Conservation (phyloP, 768 basidiomycete species). For the Pulveroboletus sp. region DNA sequence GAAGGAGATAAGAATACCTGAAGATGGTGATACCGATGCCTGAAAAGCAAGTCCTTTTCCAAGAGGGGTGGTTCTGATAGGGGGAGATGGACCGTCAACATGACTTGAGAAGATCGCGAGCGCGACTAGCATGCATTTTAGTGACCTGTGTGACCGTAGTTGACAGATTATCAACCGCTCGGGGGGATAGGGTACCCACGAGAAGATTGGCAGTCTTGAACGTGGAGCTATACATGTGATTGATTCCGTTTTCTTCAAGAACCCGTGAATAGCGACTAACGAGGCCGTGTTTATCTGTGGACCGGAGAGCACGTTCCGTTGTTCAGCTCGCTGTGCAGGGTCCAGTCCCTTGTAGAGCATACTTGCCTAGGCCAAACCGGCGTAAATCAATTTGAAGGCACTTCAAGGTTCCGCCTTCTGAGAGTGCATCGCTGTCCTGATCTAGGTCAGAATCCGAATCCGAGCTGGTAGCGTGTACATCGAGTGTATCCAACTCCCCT, state of each 20-base stretch:
- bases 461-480: conserved; percentile 31
- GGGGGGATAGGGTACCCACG: conserved; percentile 35
- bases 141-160: conserved; percentile 40
- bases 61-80: not conserved
- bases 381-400: conserved; percentile 75
- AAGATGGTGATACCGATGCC: not conserved
- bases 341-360: not conserved
- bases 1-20: conserved; percentile 10
- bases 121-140: conserved; percentile 52
- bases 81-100: conserved; percentile 37
- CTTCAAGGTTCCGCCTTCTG: conserved; percentile 43
- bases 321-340: not conserved
- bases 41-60: conserved; percentile 1
- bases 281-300: conserved; percentile 68
- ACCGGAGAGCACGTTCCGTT: conserved; percentile 2
- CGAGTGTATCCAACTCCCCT: conserved; percentile 59
- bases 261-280: conserved; percentile 73
- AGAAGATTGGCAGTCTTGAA: conserved; percentile 77
- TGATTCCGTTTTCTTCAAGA: conserved; percentile 67
- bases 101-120: conserved; percentile 51
- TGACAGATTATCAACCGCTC: not conserved
- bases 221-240: conserved; percentile 84
- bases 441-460: conserved; percentile 39
- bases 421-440: conserved; percentile 29
- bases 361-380: conserved; percentile 63